Evolutionary conservation across 176 grass and related monocot genomes (phyloP), one percentile per base, ranked within the genome.

Genomic region (Lolium multiflorum): DNA sequence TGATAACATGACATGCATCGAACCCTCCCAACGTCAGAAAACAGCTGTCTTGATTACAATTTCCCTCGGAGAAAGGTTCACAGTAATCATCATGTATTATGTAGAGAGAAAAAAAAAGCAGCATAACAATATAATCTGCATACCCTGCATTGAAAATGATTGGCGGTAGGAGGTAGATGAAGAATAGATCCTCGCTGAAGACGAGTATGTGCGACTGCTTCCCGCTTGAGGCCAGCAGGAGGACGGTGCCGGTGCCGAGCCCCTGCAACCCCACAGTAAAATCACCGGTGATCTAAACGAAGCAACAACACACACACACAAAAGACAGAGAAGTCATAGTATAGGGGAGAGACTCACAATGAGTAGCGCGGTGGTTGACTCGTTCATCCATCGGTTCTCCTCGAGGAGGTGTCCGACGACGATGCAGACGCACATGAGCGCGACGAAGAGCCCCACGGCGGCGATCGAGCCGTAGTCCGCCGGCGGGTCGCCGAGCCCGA

Each of bases 141-240:
- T 89, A 95, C 94, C 94, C 94, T 11, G 94, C 94, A 87, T 95
- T 95, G 24, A 95, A 95, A 60, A 95, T 95, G 46, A 95, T 93
- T 13, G 94, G 94, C 8, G 94, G 94, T 11, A 95, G 94, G 84
- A 95, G 70, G 79, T 95, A 95, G 11, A 91, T 95, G 87, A 95
- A 95, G 89, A 95, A 95, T 26, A 95, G 84, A 43, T 95, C 94
- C 80, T 95, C 94, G 80, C 94, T 95, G 71, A 95, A 95, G 20
- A 88, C 67, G 7, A 95, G 81, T 63, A 95, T 41, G 24, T 74
- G 89, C 12, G 94, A 93, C 35, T 92, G 85, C 84, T 83, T 93
- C 84, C 87, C 78, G 51, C 86, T 82, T 11, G 91, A 93, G 48
- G 67, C 88, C 16, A 95, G 21, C 31, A 95, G 78, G 82, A 95